A percentile compares a stretch with the other conserved stretches of the same genome.
These are phyloP conservation scores for Ramaria rubella DNA, from an alignment of 768 basidiomycete genomes.

Conservation along the genomic window DNA sequence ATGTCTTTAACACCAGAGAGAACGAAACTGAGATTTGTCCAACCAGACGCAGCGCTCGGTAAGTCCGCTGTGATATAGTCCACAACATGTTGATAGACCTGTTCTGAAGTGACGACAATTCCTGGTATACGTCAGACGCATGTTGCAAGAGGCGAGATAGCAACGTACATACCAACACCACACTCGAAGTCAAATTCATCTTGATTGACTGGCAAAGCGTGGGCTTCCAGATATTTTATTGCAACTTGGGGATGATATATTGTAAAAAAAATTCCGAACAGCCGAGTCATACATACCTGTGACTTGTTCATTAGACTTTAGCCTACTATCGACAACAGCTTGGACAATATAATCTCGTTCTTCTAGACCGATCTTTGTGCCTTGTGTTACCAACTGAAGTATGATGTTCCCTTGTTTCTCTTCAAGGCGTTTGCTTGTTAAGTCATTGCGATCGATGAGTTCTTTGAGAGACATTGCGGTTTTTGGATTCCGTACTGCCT, in stretches of 20 bases:
- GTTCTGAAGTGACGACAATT: conserved; percentile 64
- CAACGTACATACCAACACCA: conserved; percentile 69
- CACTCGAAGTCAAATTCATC: conserved; percentile 69
- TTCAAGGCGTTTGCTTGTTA: conserved; percentile 44
- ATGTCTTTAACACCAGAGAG: conserved; percentile 57
- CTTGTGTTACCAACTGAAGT: conserved; percentile 55
- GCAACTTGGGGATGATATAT: conserved; percentile 46
- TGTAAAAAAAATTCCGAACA: not conserved
- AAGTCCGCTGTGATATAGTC: conserved; percentile 46
- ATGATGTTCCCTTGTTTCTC: conserved; percentile 74
- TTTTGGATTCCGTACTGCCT: conserved; percentile 78
- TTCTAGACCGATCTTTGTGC: conserved; percentile 54
- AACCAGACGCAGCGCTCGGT: conserved; percentile 51
- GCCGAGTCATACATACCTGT: conserved; percentile 47
- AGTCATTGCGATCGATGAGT: conserved; percentile 53
- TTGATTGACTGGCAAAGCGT: conserved; percentile 55
- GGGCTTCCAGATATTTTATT: conserved; percentile 62
- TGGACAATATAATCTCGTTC: conserved; percentile 56
- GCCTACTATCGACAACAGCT: conserved; percentile 62
- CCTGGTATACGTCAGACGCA: conserved; percentile 39
- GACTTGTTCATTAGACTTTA: conserved; percentile 83
- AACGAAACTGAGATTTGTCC: conserved; percentile 65
- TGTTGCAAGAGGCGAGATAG: not conserved
- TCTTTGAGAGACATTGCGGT: conserved; percentile 61
- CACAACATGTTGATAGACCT: conserved; percentile 50